phyloP scores from a whole-genome alignment of 371 early-diverging fungal species.

The Syncephalastrum monosporum region DNA sequence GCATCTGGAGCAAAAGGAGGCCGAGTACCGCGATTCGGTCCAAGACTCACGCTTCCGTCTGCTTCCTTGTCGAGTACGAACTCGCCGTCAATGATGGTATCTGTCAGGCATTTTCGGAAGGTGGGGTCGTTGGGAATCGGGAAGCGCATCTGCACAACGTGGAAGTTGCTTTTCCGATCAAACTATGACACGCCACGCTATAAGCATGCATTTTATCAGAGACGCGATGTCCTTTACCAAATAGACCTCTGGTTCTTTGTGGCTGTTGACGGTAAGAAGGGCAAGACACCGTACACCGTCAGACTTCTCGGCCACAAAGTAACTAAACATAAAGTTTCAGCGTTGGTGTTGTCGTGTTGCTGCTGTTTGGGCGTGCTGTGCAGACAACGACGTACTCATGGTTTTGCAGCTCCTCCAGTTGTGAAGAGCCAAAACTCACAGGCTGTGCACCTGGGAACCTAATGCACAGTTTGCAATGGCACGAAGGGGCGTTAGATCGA shows the following conservation, averaged over 20 bases:
- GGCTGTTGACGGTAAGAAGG: conserved; percentile 48
- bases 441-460: conserved; percentile 96
- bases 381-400: conserved; percentile 60
- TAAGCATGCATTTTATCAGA: too few species aligned
- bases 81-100: conserved; percentile 92
- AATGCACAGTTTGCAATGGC: conserved; percentile 2
- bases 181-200: conserved; percentile 45
- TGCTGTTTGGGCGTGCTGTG: too few species aligned
- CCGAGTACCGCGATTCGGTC: neutral
- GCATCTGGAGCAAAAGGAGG: neutral
- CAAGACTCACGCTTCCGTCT: conserved; percentile 54
- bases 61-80: conserved; percentile 74
- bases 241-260: conserved; percentile 57
- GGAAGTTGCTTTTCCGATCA: conserved; percentile 86
- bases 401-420: conserved; percentile 69
- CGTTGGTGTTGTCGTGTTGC: too few species aligned
- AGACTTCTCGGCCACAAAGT: conserved; percentile 97
- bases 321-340: conserved; percentile 45
- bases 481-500: conserved; percentile 6
- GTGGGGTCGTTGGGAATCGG: conserved; percentile 56
- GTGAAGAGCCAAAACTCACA: conserved; percentile 76
- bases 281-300: conserved; percentile 95
- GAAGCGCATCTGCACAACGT: conserved; percentile 64
- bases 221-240: conserved; percentile 44
- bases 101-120: conserved; percentile 55